A percentile compares a stretch with the other conserved stretches of the same genome.
phyloP scores from a whole-genome alignment of 169 alveolate genomes.

The Eimeria maxima region DNA sequence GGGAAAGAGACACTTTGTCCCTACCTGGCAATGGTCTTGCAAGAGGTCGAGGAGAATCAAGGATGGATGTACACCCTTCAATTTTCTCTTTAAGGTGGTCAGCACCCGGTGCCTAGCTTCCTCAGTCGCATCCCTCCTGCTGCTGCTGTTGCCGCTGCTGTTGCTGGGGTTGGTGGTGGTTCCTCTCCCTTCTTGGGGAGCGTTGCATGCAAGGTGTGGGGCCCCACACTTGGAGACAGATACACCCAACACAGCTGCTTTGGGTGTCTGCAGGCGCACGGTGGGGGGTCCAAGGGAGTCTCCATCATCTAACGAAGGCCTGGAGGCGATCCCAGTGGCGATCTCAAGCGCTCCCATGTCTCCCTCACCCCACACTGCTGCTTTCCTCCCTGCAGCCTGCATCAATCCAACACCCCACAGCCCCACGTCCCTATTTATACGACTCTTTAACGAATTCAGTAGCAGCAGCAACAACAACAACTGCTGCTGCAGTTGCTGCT shows the following conservation, averaged over 20 bases:
- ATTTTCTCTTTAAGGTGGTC: background rate
- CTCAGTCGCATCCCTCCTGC: background rate
- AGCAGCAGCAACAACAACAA: no score
- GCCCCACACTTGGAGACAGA: no score
- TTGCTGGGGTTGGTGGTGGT: background rate
- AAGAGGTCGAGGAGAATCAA: slow-evolving; percentile 37
- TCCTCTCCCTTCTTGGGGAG: background rate
- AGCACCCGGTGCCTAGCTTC: slow-evolving; percentile 15
- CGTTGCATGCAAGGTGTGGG: no score
- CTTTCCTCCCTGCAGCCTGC: slow-evolving; percentile 11
- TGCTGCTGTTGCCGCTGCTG: slow-evolving; percentile 11
- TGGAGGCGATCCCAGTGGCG: no score
- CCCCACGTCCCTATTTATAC: background rate
- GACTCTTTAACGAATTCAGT: no score
- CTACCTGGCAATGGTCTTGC: background rate
- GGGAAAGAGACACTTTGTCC: no score
- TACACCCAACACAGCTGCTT: no score
- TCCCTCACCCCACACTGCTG: background rate
- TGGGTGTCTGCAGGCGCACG: background rate
- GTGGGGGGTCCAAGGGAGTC: background rate
- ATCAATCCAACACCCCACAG: background rate
- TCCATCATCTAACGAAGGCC: background rate
- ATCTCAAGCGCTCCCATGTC: no score
- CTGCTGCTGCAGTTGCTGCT: background rate
- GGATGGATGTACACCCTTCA: slow-evolving; percentile 63